Evolutionary conservation across 2,329 filamentous ascomycete species (phyloP).

Genomic region (Colletotrichum liaoningense): DNA sequence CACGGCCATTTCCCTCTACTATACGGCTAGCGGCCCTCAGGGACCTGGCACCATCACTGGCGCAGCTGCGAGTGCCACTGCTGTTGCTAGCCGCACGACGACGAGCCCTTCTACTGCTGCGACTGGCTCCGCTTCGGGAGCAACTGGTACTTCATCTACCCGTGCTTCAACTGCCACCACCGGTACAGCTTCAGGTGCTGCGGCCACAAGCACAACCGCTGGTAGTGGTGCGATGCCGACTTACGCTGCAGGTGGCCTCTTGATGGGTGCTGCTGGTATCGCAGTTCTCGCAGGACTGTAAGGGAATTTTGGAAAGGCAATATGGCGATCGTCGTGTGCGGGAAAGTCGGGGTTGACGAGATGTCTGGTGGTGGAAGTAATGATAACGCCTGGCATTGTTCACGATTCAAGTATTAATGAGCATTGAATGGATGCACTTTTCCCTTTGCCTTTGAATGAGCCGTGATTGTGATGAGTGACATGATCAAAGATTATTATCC

Average conservation of each 20-base stretch:
- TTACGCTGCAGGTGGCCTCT: slow-evolving; percentile 41
- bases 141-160: background rate
- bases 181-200: slow-evolving; percentile 15
- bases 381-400: background rate
- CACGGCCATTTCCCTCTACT: slow-evolving; percentile 56
- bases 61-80: slow-evolving; percentile 49
- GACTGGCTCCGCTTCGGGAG: background rate
- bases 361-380: background rate
- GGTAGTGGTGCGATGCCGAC: slow-evolving; percentile 42
- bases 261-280: slow-evolving; percentile 42
- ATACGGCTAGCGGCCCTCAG: slow-evolving; percentile 50
- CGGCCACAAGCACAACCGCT: slow-evolving; percentile 22
- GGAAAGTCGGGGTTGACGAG: background rate
- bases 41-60: slow-evolving; percentile 56
- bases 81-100: slow-evolving; percentile 35
- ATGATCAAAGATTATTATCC: no score
- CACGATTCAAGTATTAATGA: slow-evolving; percentile 15
- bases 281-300: slow-evolving; percentile 44
- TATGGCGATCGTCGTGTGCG: background rate
- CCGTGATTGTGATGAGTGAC: background rate
- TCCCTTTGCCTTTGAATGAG: background rate
- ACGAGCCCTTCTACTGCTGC: background rate
- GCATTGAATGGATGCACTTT: background rate
- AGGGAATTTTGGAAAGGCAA: background rate
- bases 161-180: slow-evolving; percentile 12